A percentile compares a stretch with the other conserved stretches of the same genome.
Conservation (phyloP, 306 rosid species). For the Cotoneaster glaucophyllus region DNA sequence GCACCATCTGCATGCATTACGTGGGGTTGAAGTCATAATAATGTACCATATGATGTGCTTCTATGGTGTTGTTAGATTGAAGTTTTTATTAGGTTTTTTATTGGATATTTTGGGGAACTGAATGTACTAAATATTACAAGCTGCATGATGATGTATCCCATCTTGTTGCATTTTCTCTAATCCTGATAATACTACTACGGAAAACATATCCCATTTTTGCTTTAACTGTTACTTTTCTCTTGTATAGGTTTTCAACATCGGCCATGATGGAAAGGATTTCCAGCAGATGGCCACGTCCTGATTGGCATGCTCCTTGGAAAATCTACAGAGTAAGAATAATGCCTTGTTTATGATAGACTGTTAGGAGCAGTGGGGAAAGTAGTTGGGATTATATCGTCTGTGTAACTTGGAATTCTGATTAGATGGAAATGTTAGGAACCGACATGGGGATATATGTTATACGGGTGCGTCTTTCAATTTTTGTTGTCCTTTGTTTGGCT, state of each 20-base stretch:
- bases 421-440: not conserved
- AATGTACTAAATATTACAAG: not conserved
- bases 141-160: not conserved
- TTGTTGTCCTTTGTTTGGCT: not conserved
- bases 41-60: not conserved
- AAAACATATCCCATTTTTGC: constrained; percentile 1
- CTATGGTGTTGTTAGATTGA: not conserved
- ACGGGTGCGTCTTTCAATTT: not conserved
- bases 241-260: constrained; percentile 64
- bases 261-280: constrained; percentile 97
- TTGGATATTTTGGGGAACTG: not conserved
- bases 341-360: not conserved
- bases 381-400: not conserved
- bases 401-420: not conserved
- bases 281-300: constrained; percentile 98
- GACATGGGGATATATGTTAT: not conserved
- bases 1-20: not conserved
- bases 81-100: not conserved
- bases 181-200: not conserved
- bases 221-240: constrained; percentile 18
- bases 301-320: constrained; percentile 97
- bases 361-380: constrained; percentile 6
- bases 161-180: not conserved
- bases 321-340: constrained; percentile 68
- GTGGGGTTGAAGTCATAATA: not conserved